Evolutionary conservation across 2,329 filamentous ascomycete species (phyloP).

Genomic region (Neoscytalidium dimidiatum): DNA sequence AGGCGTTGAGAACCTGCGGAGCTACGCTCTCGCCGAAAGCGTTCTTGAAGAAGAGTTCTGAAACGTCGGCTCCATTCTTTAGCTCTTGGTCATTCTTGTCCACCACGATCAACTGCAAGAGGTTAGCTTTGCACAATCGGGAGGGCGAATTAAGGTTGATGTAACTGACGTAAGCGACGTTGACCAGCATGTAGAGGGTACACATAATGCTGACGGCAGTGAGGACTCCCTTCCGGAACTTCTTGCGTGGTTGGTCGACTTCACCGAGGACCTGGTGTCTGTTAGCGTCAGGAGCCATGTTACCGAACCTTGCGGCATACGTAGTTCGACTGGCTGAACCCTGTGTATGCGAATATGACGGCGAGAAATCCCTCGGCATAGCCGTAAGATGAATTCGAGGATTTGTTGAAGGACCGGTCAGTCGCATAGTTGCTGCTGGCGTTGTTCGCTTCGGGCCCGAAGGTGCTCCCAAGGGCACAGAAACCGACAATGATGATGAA

Average conservation of each 20-base stretch:
- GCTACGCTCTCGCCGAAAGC: conserved; percentile 30
- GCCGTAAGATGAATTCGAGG: conserved; percentile 25
- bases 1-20: conserved; percentile 47
- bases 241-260: conserved; percentile 23
- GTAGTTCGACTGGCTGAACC: conserved; percentile 44
- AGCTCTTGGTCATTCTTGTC: conserved; percentile 21
- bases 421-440: conserved; percentile 31
- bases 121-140: not conserved
- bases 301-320: not conserved
- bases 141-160: conserved; percentile 22
- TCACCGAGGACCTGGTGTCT: conserved; percentile 37
- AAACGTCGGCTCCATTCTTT: conserved; percentile 14
- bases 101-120: conserved; percentile 30
- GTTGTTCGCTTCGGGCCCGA: conserved; percentile 20
- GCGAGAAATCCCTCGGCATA: conserved; percentile 47
- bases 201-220: conserved; percentile 25
- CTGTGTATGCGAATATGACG: conserved; percentile 45
- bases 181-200: conserved; percentile 43
- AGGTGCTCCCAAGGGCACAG: conserved; percentile 18
- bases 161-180: conserved; percentile 48
- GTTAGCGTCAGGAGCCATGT: not conserved
- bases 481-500: conserved; percentile 48
- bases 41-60: conserved; percentile 24
- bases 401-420: conserved; percentile 26
- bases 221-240: conserved; percentile 21